Conservation (phyloP, 2,329 filamentous ascomycete genomes). For the Talaromyces pinophilus region DNA sequence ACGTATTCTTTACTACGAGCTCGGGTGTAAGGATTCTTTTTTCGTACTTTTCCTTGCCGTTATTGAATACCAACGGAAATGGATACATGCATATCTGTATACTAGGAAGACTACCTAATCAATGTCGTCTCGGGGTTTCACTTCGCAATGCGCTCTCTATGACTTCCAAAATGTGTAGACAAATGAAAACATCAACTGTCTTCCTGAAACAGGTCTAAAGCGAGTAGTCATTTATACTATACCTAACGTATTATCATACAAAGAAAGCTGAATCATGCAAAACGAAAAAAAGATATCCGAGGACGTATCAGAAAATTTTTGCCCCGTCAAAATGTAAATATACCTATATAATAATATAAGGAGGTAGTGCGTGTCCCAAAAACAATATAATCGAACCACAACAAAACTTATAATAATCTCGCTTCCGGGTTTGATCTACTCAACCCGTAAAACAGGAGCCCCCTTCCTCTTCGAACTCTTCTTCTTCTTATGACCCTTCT, state of each 20-base stretch:
- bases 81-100: neutral
- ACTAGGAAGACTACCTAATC: neutral
- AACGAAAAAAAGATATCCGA: neutral
- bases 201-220: neutral
- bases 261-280: constrained; percentile 3
- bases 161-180: neutral
- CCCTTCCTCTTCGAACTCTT: constrained; percentile 49
- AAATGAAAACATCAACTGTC: neutral
- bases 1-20: neutral
- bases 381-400: neutral
- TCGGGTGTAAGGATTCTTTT: neutral
- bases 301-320: constrained; percentile 2
- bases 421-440: constrained; percentile 31
- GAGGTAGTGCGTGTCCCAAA: neutral
- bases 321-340: neutral
- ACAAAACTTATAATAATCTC: neutral
- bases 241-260: constrained; percentile 20
- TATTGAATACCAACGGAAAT: neutral
- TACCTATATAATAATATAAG: neutral
- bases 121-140: neutral
- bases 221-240: constrained; percentile 18
- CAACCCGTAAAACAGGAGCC: constrained; percentile 47
- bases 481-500: constrained; percentile 56
- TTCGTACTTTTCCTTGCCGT: neutral
- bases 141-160: neutral